Conservation (phyloP, 371 early-diverging fungal genomes). For the Zopfochytrium polystomum region DNA sequence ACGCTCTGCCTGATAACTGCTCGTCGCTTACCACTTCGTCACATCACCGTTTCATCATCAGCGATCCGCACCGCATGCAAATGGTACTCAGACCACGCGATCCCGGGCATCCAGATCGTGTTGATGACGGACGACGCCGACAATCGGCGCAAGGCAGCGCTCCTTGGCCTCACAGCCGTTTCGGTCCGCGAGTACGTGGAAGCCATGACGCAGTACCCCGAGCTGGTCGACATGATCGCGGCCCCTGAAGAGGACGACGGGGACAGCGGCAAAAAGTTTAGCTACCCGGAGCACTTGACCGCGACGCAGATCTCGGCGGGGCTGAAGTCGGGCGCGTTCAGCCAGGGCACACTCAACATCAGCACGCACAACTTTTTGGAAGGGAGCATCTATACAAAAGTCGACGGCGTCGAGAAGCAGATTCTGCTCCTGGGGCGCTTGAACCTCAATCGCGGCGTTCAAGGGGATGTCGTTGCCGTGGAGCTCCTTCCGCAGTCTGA, state of each 20-base stretch:
- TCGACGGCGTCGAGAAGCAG: conserved; percentile 68
- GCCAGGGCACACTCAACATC: conserved; percentile 81
- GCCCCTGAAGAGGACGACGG: conserved; percentile 45
- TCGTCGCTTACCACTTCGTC: background rate
- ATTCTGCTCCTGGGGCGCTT: conserved; percentile 79
- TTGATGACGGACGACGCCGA: conserved; percentile 86
- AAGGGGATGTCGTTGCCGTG: conserved; percentile 88
- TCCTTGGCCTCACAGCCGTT: conserved; percentile 58
- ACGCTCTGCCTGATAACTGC: too few relatives aligned
- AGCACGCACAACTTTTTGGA: conserved; percentile 79
- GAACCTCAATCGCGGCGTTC: conserved; percentile 84
- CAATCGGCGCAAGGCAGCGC: conserved; percentile 71
- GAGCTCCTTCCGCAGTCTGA: conserved; percentile 75
- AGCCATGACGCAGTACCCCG: conserved; percentile 54
- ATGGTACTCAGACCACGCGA: conserved; percentile 81
- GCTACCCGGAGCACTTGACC: conserved; percentile 63
- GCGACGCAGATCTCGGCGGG: conserved; percentile 77
- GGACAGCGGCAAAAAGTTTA: conserved; percentile 51
- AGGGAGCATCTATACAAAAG: conserved; percentile 72
- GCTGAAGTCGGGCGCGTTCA: conserved; percentile 70
- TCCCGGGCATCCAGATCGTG: conserved; percentile 44
- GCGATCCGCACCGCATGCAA: conserved; percentile 80
- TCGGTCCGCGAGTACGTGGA: conserved; percentile 59
- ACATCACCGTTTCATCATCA: conserved; percentile 21
- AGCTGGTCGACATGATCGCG: conserved; percentile 86